Conservation (phyloP, 805 yeast genomes). For the Brettanomyces nanus region DNA sequence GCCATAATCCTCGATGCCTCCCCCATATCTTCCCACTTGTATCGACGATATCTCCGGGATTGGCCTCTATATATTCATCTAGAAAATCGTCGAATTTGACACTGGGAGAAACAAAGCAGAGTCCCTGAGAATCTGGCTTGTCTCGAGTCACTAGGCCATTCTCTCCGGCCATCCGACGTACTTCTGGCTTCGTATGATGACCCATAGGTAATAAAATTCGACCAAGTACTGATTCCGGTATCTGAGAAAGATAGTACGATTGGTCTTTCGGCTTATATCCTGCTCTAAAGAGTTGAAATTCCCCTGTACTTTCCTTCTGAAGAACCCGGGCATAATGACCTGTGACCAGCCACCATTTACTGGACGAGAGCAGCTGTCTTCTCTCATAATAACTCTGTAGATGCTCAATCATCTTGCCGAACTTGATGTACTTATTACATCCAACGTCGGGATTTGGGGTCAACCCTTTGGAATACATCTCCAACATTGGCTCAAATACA, state of each 20-base stretch:
- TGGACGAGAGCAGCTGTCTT: conserved; percentile 7
- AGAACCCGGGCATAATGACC: conserved; percentile 70
- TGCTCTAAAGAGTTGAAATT: conserved; percentile 37
- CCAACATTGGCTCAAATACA: conserved; percentile 89
- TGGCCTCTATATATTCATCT: conserved; percentile 60
- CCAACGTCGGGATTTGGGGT: conserved; percentile 95
- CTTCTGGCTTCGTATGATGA: conserved; percentile 62
- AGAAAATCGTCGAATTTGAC: conserved; percentile 62
- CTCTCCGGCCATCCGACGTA: conserved; percentile 57
- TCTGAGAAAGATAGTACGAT: conserved; percentile 77
- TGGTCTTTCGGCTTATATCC: conserved; percentile 68
- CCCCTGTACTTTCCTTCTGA: conserved; percentile 23
- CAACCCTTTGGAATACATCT: conserved; percentile 55
- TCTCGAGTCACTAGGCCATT: conserved; percentile 49
- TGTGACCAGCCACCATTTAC: conserved; percentile 78
- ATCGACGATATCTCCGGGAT: conserved; percentile 76
- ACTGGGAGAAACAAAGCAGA: conserved; percentile 73
- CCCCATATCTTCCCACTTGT: conserved; percentile 75
- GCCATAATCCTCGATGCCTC: conserved; percentile 80
- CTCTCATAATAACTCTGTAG: conserved; percentile 30
- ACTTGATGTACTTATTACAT: conserved; percentile 80
- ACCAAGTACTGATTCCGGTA: conserved; percentile 36
- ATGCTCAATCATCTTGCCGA: conserved; percentile 65
- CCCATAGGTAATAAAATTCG: conserved; percentile 75
- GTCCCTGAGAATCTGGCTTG: conserved; percentile 92